Percentiles rank a stretch among this genome's conserved stretches.
These are phyloP conservation scores for Elsinoe batatas DNA, from an alignment of 2,329 filamentous ascomycete species.

Conservation along the genomic window DNA sequence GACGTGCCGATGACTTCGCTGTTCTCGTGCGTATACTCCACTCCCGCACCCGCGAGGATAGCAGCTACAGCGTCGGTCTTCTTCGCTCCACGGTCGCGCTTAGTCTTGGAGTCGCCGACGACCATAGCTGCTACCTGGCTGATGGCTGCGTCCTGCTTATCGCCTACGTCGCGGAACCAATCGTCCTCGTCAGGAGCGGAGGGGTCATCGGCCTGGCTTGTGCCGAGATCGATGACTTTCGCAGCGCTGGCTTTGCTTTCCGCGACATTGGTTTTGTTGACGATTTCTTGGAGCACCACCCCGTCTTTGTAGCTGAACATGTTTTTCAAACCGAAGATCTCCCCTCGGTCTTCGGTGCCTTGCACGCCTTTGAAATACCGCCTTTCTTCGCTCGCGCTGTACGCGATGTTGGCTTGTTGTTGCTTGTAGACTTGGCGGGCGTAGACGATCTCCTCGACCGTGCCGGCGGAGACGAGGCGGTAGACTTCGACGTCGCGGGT, in stretches of 20 bases:
- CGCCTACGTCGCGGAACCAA: constrained; percentile 26
- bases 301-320: constrained; percentile 74
- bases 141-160: constrained; percentile 55
- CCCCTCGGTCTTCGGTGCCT: constrained; percentile 71
- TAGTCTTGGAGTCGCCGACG: constrained; percentile 29
- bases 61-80: constrained; percentile 71
- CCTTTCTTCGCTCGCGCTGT: constrained; percentile 82
- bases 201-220: constrained; percentile 46
- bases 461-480: constrained; percentile 78
- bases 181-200: constrained; percentile 26
- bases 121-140: constrained; percentile 60
- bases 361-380: constrained; percentile 95
- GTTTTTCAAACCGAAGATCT: constrained; percentile 86
- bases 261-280: constrained; percentile 96
- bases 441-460: constrained; percentile 95
- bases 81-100: constrained; percentile 29
- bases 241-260: constrained; percentile 77
- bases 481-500: constrained; percentile 90
- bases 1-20: constrained; percentile 87
- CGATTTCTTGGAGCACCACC: constrained; percentile 81
- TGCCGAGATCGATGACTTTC: constrained; percentile 62
- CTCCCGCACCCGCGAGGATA: constrained; percentile 77
- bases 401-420: constrained; percentile 95
- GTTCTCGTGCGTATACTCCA: constrained; percentile 94
- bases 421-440: constrained; percentile 98